phyloP scores from a whole-genome alignment of 2,329 filamentous ascomycete genomes.

The Elsinoe arachidis region DNA sequence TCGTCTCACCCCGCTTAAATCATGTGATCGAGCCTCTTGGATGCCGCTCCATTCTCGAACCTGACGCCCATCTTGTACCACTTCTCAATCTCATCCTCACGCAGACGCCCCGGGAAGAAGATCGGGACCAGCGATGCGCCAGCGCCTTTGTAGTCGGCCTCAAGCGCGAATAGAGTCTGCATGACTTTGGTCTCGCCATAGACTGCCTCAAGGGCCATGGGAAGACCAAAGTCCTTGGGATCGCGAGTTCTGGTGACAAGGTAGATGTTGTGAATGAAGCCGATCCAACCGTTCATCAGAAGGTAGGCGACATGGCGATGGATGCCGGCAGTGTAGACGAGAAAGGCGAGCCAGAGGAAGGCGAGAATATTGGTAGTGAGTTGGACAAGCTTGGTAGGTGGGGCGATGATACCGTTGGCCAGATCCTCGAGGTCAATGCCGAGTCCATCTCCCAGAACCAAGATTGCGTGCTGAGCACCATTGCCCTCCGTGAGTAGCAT shows the following conservation, averaged over 20 bases:
- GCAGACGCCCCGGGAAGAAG: neutral
- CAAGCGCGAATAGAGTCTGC: neutral
- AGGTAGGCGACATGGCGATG: neutral
- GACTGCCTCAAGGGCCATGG: neutral
- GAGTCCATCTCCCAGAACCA: neutral
- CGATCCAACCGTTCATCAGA: neutral
- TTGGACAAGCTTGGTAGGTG: constrained; percentile 69
- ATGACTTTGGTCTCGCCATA: neutral
- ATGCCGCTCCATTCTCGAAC: neutral
- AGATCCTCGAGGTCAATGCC: neutral
- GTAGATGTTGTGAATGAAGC: neutral
- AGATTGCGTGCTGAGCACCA: neutral
- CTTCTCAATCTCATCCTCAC: neutral
- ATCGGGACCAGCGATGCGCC: neutral
- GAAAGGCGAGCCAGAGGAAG: neutral
- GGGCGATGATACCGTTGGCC: neutral
- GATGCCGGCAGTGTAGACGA: neutral
- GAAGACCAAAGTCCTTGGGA: neutral
- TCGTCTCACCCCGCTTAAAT: neutral
- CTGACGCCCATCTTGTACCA: neutral
- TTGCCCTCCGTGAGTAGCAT: neutral
- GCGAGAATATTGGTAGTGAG: constrained; percentile 90
- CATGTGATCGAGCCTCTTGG: neutral
- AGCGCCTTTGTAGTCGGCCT: neutral
- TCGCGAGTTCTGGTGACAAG: neutral